These are phyloP conservation scores for Cryptosporidium viatorum DNA, from an alignment of 169 alveolate species.

Conservation along the genomic window DNA sequence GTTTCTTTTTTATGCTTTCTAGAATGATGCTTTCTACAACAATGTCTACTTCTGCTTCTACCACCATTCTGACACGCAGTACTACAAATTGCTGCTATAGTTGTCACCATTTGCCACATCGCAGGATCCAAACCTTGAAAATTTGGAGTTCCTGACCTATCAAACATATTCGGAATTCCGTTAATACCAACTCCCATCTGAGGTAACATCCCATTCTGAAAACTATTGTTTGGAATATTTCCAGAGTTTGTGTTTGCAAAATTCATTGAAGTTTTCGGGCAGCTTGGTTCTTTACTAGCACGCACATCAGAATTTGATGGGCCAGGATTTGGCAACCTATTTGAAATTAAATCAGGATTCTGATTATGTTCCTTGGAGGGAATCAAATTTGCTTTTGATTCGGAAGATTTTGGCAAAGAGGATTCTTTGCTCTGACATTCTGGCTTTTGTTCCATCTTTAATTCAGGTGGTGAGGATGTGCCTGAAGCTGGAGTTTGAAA, in stretches of 20 bases:
- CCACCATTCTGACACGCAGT: slow-evolving; percentile 42
- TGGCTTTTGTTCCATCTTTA: not conserved
- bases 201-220: not conserved
- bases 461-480: not conserved
- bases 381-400: not conserved
- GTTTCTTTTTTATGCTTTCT: slow-evolving; percentile 29
- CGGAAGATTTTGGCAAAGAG: not conserved
- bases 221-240: not conserved
- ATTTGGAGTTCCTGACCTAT: not conserved
- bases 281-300: not conserved
- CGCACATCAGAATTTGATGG: not conserved
- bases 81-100: slow-evolving; percentile 60
- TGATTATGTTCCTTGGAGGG: not conserved
- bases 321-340: not conserved
- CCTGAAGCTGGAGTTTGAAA: not conserved
- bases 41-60: slow-evolving; percentile 9
- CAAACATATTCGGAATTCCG: not conserved
- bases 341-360: not conserved
- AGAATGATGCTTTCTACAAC: slow-evolving; percentile 30
- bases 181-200: not conserved
- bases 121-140: slow-evolving; percentile 50
- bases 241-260: not conserved
- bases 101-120: slow-evolving; percentile 56
- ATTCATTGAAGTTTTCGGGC: not conserved
- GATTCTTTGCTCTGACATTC: not conserved